Base-by-base conservation (phyloP, 768 basidiomycete genomes). In the Kwoniella dejecticola region DNA sequence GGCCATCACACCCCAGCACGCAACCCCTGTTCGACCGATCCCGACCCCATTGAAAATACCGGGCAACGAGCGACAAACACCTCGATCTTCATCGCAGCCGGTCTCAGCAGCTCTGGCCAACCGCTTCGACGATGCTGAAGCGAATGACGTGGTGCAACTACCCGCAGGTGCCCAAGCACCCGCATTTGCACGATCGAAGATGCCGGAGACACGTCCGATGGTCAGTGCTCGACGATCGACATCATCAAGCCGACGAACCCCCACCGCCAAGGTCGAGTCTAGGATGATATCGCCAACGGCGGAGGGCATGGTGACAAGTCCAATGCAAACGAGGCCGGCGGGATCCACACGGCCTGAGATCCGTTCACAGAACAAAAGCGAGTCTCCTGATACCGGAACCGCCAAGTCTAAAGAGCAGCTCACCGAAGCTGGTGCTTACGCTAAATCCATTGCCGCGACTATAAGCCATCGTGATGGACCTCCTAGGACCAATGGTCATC, bases 351-450 rank as follows among this genome's bases (percentile, higher is more conserved):
- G 17, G 2, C 44, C 57, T 13, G 7, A 23, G 17, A 45, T 0
- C 30, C 52, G 19, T 40, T 54, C 15, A 13, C 52, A 17, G 41
- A 33, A 52, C 21, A 50, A 24, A 27, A 41, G 11, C 46, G 12
- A 26, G 4, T 30, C 40, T 10, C 15, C 53, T 13, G 19, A 36
- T 19, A 33, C 44, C 6, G 15, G 36, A 33, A 21, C 17, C n/a
- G 0, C 44, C 4, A 45, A 47, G 21, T 17, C 29, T 21, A 8
- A 58, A 27, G 33, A 13, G 7, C 52, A 48, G 29, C 23, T 67
- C 23, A 61, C 63, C 4, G 70, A 72, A 58, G 70, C 70, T 1
- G 64, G 65, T 23, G 70, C 70, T 3, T 72, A 72, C 52, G 70
- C 70, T 1, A 63, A 60, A 45, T 62, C 70, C 10, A 61, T 65